These are phyloP conservation scores for Lathyrus aphaca DNA, from an alignment of 306 rosid species.

Conservation along the genomic window DNA sequence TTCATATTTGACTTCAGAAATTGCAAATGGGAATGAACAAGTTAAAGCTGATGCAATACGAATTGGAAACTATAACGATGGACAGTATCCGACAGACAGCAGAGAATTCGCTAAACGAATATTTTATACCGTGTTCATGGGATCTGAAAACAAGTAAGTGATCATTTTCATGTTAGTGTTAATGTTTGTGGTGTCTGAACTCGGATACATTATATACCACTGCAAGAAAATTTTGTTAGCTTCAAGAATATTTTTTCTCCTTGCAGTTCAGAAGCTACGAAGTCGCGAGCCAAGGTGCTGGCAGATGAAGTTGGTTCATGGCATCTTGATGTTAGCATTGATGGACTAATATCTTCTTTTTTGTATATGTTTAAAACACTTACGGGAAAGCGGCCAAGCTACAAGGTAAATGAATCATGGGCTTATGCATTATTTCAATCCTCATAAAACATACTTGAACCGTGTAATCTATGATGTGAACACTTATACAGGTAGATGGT, in stretches of 20 bases:
- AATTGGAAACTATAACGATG: conserved; percentile 86
- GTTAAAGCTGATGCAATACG: conserved; percentile 87
- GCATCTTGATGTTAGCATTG: conserved; percentile 93
- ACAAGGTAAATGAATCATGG: conserved; percentile 63
- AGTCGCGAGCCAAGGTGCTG: conserved; percentile 68
- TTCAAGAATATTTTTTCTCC: not conserved
- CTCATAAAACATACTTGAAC: conserved; percentile 8
- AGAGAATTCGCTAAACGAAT: conserved; percentile 86
- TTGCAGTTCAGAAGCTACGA: conserved; percentile 82
- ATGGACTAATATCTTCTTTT: conserved; percentile 71
- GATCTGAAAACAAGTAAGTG: conserved; percentile 87
- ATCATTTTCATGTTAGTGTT: conserved; percentile 16
- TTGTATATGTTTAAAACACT: conserved; percentile 76
- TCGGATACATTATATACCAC: too few species aligned
- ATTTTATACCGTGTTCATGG: too few species aligned
- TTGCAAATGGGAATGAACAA: conserved; percentile 83
- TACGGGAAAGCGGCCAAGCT: conserved; percentile 75
- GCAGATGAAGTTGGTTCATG: conserved; percentile 94
- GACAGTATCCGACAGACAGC: conserved; percentile 83
- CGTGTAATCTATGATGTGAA: too few species aligned
- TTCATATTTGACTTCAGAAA: conserved; percentile 62
- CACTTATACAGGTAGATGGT: conserved; percentile 72
- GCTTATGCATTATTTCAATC: not conserved
- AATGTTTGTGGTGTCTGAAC: too few species aligned
- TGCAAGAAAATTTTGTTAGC: too few species aligned